A percentile compares a stretch with the other conserved stretches of the same genome.
Conservation (phyloP, 768 basidiomycete genomes). For the Auricularia sp. region DNA sequence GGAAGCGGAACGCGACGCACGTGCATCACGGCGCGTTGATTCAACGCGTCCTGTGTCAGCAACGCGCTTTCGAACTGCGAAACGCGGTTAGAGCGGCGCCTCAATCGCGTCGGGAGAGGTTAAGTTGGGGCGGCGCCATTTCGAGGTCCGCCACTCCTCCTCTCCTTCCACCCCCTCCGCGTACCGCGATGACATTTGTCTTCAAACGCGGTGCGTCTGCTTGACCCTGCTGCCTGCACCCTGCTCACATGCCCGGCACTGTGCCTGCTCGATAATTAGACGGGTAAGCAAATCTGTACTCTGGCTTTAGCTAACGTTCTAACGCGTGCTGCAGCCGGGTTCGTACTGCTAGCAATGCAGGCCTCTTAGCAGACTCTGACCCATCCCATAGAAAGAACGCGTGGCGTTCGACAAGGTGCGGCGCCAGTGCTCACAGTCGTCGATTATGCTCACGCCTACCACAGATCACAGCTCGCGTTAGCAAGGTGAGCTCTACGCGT, state of each 20-base stretch:
- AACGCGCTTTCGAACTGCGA: too few species aligned
- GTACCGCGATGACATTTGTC: slow-evolving; percentile 23
- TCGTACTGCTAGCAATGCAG: slow-evolving; percentile 2
- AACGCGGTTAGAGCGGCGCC: too few species aligned
- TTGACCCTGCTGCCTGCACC: background rate
- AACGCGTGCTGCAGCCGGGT: slow-evolving; percentile 12
- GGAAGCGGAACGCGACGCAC: too few species aligned
- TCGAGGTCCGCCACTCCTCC: too few species aligned
- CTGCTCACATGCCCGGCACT: background rate
- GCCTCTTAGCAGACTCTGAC: background rate
- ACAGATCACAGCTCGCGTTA: slow-evolving; percentile 78
- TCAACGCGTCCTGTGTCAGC: too few species aligned
- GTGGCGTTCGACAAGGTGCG: slow-evolving; percentile 86
- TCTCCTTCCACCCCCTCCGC: too few species aligned
- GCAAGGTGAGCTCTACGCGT: slow-evolving; percentile 32
- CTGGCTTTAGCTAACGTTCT: slow-evolving; percentile 2
- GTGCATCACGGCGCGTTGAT: too few species aligned
- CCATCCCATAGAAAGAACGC: slow-evolving; percentile 72
- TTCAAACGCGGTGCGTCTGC: slow-evolving; percentile 45
- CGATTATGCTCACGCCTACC: slow-evolving; percentile 5
- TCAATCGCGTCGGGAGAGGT: too few species aligned
- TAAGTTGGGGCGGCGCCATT: too few species aligned
- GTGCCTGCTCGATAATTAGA: background rate
- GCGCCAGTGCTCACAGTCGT: background rate
- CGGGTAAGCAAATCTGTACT: slow-evolving; percentile 6